Evolutionary conservation across 768 basidiomycete genomes (phyloP).

Genomic region (Rhodocollybia butyracea): DNA sequence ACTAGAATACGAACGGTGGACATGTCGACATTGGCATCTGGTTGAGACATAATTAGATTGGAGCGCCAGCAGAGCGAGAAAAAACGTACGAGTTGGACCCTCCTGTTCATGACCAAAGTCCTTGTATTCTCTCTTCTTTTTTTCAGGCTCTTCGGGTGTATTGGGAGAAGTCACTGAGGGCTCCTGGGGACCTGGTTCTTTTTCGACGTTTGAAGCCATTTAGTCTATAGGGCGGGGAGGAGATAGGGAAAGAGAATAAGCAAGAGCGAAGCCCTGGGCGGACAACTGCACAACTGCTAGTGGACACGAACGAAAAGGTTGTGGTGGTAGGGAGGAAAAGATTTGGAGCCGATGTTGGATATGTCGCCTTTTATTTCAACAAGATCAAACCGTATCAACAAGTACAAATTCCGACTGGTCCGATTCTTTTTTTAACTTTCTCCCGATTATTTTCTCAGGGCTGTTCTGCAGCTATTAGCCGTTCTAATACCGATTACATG

Average conservation of each 20-base stretch:
- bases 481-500: slow-evolving; percentile 5
- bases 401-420: slow-evolving; percentile 4
- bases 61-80: not conserved
- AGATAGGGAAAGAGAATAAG: slow-evolving; percentile 19
- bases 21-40: slow-evolving; percentile 90
- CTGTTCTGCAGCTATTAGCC: not conserved
- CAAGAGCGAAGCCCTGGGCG: slow-evolving; percentile 23
- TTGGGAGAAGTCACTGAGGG: slow-evolving; percentile 25
- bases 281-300: slow-evolving; percentile 8
- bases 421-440: not conserved
- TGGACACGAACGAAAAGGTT: slow-evolving; percentile 9
- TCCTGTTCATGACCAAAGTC: slow-evolving; percentile 76
- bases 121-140: slow-evolving; percentile 83
- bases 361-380: slow-evolving; percentile 9
- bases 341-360: not conserved
- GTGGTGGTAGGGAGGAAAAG: slow-evolving; percentile 11
- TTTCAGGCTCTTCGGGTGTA: slow-evolving; percentile 31
- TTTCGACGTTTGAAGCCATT: slow-evolving; percentile 48
- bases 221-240: slow-evolving; percentile 19
- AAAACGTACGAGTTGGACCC: slow-evolving; percentile 53
- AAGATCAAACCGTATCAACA: slow-evolving; percentile 7
- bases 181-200: slow-evolving; percentile 62
- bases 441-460: not conserved
- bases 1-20: slow-evolving; percentile 45
- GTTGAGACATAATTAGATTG: slow-evolving; percentile 5